phyloP scores from a whole-genome alignment of 352 stramenopile genomes.

The Blastocystis sp. region DNA sequence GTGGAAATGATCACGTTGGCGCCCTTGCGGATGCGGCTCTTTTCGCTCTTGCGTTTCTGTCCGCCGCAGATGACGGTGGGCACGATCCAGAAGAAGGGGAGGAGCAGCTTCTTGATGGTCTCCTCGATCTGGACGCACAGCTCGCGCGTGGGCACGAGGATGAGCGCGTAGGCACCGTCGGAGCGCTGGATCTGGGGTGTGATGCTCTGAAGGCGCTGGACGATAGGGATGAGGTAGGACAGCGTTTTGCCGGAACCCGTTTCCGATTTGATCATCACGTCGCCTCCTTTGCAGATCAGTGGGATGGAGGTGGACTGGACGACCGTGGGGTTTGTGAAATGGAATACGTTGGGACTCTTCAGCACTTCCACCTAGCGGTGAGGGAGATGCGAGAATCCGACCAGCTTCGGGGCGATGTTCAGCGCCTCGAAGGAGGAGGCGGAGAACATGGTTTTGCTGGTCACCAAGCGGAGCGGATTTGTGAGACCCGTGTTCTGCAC shows the following conservation, averaged over 20 bases:
- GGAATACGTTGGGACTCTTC: constrained; percentile 78
- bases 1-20: constrained; percentile 67
- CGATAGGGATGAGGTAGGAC: constrained; percentile 81
- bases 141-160: constrained; percentile 86
- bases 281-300: constrained; percentile 77
- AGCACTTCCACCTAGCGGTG: constrained; percentile 30
- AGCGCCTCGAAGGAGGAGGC: constrained; percentile 10
- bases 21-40: constrained; percentile 48
- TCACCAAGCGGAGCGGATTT: constrained; percentile 23
- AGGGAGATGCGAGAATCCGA: not conserved
- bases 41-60: constrained; percentile 55
- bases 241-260: constrained; percentile 86
- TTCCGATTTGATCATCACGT: constrained; percentile 85
- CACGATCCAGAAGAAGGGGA: constrained; percentile 52
- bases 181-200: constrained; percentile 66
- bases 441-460: constrained; percentile 35
- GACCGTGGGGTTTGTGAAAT: constrained; percentile 82
- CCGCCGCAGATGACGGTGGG: constrained; percentile 61
- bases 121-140: constrained; percentile 63
- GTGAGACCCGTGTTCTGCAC: constrained; percentile 10
- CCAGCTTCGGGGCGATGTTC: constrained; percentile 17
- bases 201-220: constrained; percentile 76
- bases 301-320: constrained; percentile 83
- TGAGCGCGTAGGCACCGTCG: constrained; percentile 75
- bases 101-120: constrained; percentile 27